Evolutionary conservation across 805 yeast species (phyloP).

Genomic region (Kodamaea kaohsiungensis): DNA sequence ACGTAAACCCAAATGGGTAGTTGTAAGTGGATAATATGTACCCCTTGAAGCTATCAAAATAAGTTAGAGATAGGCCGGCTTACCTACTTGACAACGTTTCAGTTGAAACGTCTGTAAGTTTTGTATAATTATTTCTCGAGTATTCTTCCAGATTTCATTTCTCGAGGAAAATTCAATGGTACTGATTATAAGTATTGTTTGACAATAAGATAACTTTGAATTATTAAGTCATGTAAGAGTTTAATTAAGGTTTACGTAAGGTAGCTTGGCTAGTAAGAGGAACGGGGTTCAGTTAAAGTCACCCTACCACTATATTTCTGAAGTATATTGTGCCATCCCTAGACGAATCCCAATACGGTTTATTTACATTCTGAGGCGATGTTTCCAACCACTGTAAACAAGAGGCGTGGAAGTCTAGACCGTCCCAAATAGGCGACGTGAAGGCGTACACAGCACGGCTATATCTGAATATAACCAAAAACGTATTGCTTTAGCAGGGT

Average conservation of each 20-base stretch:
- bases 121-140: background rate
- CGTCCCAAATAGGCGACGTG: background rate
- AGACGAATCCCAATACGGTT: background rate
- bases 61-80: background rate
- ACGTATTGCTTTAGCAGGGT: background rate
- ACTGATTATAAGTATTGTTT: too few relatives aligned
- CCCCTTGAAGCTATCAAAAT: background rate
- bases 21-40: background rate
- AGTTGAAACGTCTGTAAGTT: too few relatives aligned
- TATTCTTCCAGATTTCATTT: background rate
- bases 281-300: too few relatives aligned
- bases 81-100: background rate
- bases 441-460: background rate
- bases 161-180: background rate
- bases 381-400: background rate
- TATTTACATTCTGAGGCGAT: background rate
- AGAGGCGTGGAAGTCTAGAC: background rate
- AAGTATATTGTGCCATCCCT: background rate
- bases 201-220: too few relatives aligned
- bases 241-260: background rate
- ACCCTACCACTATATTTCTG: background rate
- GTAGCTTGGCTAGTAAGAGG: background rate
- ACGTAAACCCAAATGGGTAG: background rate
- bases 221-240: background rate
- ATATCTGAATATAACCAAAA: background rate